Conservation (phyloP, 176 grass and related monocot species). For the Echinochloa phyllopogon region DNA sequence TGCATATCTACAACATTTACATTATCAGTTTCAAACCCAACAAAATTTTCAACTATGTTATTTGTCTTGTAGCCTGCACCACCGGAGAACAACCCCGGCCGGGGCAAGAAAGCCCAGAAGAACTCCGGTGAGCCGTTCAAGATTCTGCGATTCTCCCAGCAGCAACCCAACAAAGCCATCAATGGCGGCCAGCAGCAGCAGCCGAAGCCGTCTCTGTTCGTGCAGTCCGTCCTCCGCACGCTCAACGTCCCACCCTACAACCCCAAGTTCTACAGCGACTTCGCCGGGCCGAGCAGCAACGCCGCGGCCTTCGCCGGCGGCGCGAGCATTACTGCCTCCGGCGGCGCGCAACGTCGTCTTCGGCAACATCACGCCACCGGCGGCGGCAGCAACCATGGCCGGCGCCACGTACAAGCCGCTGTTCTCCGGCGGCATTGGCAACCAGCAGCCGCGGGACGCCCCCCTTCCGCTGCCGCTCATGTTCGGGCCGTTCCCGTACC, state of each 20-base stretch:
- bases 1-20: no score
- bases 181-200: neutral
- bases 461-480: no score
- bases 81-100: no score
- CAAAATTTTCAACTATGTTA: no score
- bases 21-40: no score
- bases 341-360: neutral
- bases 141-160: neutral
- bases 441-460: neutral
- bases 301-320: no score
- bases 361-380: neutral
- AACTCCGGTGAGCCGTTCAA: neutral
- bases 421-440: neutral
- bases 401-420: no score
- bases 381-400: neutral
- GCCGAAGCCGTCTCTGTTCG: neutral
- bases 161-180: neutral
- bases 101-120: neutral
- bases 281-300: neutral
- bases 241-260: neutral
- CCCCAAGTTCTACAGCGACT: neutral
- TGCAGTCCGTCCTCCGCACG: neutral
- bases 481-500: constrained; percentile 18
- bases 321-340: neutral
- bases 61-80: neutral